Evolutionary conservation across 2,329 filamentous ascomycete genomes (phyloP).

Genomic region (Colletotrichum nymphaeae): DNA sequence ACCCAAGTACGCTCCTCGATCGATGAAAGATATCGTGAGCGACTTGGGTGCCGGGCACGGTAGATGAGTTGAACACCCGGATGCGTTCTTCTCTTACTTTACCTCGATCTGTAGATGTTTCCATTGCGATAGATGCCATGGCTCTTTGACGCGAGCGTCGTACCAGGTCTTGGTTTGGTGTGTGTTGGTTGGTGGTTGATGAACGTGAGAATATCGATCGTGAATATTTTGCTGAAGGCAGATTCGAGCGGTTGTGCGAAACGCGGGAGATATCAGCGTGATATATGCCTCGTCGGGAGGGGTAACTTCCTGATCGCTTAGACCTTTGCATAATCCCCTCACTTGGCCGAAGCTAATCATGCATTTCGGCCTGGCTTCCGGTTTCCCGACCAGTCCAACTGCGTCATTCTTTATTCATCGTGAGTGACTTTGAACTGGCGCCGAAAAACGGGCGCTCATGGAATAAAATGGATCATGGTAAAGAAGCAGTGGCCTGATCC

Average conservation of each 20-base stretch:
- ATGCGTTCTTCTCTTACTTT: slow-evolving; percentile 58
- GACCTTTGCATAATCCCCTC: slow-evolving; percentile 18
- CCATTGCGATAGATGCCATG: slow-evolving; percentile 45
- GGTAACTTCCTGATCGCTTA: slow-evolving; percentile 5
- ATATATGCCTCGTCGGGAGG: slow-evolving; percentile 12
- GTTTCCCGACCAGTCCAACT: not conserved
- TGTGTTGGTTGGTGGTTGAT: not conserved
- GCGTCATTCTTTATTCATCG: slow-evolving; percentile 2
- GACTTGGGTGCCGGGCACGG: not conserved
- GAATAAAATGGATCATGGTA: not conserved
- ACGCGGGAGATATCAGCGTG: not conserved
- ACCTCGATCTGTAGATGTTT: slow-evolving; percentile 55
- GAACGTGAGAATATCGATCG: too few relatives aligned
- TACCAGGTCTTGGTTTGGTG: slow-evolving; percentile 9
- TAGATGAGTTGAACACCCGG: slow-evolving; percentile 54
- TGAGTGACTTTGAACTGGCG: not conserved
- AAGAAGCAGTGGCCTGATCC: not conserved
- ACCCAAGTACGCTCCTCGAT: slow-evolving; percentile 3
- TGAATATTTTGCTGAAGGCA: not conserved
- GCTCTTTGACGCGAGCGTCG: slow-evolving; percentile 37
- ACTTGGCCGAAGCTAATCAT: slow-evolving; percentile 26
- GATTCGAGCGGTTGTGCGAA: accelerated
- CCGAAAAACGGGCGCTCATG: not conserved
- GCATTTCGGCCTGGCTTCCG: slow-evolving; percentile 14
- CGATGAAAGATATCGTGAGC: slow-evolving; percentile 31